Evolutionary conservation across 2,329 filamentous ascomycete species (phyloP).

Genomic region (Nigrospora oryzae): DNA sequence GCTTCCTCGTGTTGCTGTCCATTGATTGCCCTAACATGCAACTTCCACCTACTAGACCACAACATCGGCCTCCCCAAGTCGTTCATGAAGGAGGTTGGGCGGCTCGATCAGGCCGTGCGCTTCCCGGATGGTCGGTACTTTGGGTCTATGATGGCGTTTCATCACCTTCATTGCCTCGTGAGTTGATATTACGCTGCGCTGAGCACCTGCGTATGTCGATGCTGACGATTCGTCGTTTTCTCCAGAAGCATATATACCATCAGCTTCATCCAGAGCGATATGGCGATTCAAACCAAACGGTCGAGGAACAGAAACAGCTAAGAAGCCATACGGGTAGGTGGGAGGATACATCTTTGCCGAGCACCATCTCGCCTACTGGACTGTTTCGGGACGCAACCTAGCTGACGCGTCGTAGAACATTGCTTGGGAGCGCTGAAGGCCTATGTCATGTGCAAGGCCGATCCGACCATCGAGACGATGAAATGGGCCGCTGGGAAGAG

Average conservation of each 20-base stretch:
- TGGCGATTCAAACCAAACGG: neutral
- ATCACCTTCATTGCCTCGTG: constrained; percentile 3
- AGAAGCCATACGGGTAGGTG: neutral
- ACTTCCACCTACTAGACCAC: neutral
- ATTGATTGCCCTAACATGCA: no score
- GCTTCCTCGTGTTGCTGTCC: no score
- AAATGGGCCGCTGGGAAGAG: neutral
- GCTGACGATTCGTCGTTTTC: neutral
- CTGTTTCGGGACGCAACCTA: no score
- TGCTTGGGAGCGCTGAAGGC: constrained; percentile 2
- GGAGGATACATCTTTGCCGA: neutral
- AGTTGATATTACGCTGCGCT: neutral
- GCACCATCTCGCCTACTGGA: no score
- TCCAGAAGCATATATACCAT: neutral
- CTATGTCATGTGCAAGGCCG: constrained; percentile 3
- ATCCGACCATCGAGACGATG: constrained; percentile 2
- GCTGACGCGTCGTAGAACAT: neutral
- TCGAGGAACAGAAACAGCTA: neutral
- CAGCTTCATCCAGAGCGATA: neutral
- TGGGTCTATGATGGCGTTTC: constrained; percentile 3
- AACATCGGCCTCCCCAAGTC: constrained; percentile 2
- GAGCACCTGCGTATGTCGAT: no score
- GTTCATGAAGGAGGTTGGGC: neutral
- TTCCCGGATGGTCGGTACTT: constrained; percentile 3
- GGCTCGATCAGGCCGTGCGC: neutral